Evolutionary conservation across 768 basidiomycete genomes (phyloP).

Genomic region (Pleurotus eryngii): DNA sequence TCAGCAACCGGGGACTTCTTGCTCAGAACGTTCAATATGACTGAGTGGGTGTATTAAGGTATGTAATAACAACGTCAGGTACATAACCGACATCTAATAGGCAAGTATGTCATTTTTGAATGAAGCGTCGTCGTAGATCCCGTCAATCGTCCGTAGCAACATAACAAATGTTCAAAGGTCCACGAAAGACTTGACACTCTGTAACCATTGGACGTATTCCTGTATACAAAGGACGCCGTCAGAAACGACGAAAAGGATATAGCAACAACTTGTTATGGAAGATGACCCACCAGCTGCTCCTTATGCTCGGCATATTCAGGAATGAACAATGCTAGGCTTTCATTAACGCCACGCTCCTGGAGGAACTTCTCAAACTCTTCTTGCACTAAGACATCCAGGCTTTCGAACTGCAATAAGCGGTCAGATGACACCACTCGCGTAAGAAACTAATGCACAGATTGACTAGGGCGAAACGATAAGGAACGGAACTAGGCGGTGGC

Average conservation of each 20-base stretch:
- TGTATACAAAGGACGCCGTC: constrained; percentile 24
- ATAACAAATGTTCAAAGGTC: constrained; percentile 42
- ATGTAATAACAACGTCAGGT: constrained; percentile 7
- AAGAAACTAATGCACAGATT: background rate
- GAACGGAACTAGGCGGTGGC: constrained; percentile 2
- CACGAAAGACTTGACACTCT: constrained; percentile 78
- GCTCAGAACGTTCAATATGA: constrained; percentile 2
- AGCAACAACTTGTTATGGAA: background rate
- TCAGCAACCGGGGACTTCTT: constrained; percentile 1
- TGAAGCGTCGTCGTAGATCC: constrained; percentile 4
- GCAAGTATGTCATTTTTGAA: constrained; percentile 2
- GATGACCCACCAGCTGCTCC: constrained; percentile 78
- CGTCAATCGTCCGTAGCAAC: constrained; percentile 1
- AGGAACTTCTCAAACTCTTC: constrained; percentile 90
- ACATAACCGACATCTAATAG: constrained; percentile 7
- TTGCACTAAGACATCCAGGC: constrained; percentile 83
- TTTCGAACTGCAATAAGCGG: constrained; percentile 63
- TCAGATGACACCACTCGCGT: background rate
- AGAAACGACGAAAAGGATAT: constrained; percentile 5
- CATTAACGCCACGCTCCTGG: constrained; percentile 86
- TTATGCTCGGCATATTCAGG: constrained; percentile 86
- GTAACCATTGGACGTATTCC: constrained; percentile 93
- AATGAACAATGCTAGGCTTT: constrained; percentile 79
- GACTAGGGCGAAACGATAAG: background rate
- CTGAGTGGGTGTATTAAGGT: constrained; percentile 7